Conservation (phyloP, 495 filamentous ascomycete species). For the Lindgomyces ingoldianus region DNA sequence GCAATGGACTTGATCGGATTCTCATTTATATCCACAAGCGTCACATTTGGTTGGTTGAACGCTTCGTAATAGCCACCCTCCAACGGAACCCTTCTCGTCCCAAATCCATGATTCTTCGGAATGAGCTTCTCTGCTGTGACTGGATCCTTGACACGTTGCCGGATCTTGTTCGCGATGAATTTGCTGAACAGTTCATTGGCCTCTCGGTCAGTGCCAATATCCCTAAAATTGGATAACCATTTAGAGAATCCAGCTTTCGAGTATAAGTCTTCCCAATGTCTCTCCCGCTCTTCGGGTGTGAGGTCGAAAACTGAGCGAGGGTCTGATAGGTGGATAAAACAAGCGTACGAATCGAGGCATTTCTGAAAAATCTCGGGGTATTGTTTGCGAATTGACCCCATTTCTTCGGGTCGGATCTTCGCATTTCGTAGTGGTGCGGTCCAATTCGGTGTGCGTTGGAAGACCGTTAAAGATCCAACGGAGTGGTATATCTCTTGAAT, state of each 20-base stretch:
- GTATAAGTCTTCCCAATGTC: slow-evolving; percentile 40
- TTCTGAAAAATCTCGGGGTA: background rate
- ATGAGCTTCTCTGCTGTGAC: slow-evolving; percentile 39
- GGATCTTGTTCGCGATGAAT: slow-evolving; percentile 43
- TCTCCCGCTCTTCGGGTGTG: slow-evolving; percentile 25
- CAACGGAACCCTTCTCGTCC: slow-evolving; percentile 38
- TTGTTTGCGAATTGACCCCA: background rate
- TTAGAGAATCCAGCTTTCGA: slow-evolving; percentile 40
- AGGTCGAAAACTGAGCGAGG: slow-evolving; percentile 2
- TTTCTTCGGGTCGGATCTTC: background rate
- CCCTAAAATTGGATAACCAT: slow-evolving; percentile 41
- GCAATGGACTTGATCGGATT: slow-evolving; percentile 37
- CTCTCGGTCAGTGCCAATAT: slow-evolving; percentile 38
- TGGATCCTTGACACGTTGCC: slow-evolving; percentile 40
- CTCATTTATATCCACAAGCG: slow-evolving; percentile 43
- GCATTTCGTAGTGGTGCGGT: background rate
- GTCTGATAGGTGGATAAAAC: background rate
- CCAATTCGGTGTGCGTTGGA: slow-evolving; percentile 14
- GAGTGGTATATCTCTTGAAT: slow-evolving; percentile 1
- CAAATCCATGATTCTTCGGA: slow-evolving; percentile 39
- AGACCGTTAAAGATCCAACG: slow-evolving; percentile 6
- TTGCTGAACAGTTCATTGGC: slow-evolving; percentile 40
- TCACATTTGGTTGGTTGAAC: slow-evolving; percentile 45
- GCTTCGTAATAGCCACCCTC: slow-evolving; percentile 46
- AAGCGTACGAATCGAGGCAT: background rate